Conservation (phyloP, 306 rosid genomes). For the Gillenia trifoliata region DNA sequence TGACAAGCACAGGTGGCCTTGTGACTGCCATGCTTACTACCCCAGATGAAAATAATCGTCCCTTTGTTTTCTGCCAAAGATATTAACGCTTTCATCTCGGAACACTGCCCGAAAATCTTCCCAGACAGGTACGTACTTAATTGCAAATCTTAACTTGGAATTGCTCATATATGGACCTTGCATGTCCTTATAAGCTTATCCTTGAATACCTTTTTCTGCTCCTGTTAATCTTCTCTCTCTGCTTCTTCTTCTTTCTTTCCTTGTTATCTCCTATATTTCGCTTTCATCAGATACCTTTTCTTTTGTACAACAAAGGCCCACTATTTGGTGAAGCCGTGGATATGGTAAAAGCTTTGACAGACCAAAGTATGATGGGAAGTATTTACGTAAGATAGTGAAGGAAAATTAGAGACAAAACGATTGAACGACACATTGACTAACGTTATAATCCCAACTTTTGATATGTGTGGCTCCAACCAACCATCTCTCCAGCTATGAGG, state of each 20-base stretch:
- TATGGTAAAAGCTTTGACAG: conserved; percentile 3
- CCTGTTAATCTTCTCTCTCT: background rate
- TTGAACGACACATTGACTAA: conserved; percentile 35
- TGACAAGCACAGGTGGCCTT: conserved; percentile 42
- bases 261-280: too few relatives aligned
- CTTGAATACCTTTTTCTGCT: background rate
- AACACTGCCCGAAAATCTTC: conserved; percentile 38
- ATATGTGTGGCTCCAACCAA: conserved; percentile 35
- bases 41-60: conserved; percentile 26
- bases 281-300: background rate
- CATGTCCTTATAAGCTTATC: background rate
- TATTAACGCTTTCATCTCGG: conserved; percentile 28
- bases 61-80: conserved; percentile 33
- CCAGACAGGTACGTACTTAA: conserved; percentile 22
- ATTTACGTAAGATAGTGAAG: conserved; percentile 28
- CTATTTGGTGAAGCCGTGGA: background rate
- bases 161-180: background rate
- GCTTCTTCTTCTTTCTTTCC: background rate
- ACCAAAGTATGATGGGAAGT: conserved; percentile 34
- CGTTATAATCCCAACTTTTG: conserved; percentile 40
- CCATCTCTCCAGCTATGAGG: conserved; percentile 36
- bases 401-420: conserved; percentile 21
- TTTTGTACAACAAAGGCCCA: background rate
- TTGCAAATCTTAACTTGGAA: background rate
- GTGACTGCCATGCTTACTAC: conserved; percentile 38